Base-by-base conservation (phyloP, 768 basidiomycete genomes). In the Paxillus involutus region DNA sequence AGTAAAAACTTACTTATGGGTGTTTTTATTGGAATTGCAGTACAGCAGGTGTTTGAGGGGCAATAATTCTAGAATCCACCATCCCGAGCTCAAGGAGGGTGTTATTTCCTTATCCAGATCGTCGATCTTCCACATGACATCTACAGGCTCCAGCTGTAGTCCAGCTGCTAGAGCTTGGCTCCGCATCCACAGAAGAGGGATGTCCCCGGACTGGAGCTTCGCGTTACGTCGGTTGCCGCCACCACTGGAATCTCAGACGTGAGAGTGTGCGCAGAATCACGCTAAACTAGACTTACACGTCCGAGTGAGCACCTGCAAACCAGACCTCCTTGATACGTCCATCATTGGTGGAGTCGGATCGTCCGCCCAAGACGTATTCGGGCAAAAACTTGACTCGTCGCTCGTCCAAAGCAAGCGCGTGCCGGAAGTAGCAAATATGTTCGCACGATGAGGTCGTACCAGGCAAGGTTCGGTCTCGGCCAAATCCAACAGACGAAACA, bases 371-470 rank as follows among this genome's bases (percentile, higher is more conserved):
- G 0, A 61, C 74, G 43, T 74, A 77, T 51, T 79, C 77, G 0
- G 79, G 79, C 3, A 76, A 53, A 55, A 78, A 80, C 47, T 78
- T 80, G 40, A 79, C 77, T 6, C 79, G 71, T 24, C 71, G 64
- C 44, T 80, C 79, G 52, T 80, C 78, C 26, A 80, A 63, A 1
- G 79, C 78, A 5, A 80, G 63, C 1, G 76, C 78, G 59, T 80
- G 78, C 7, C 78, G 72, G 51, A 80, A 79, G 43, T 67, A 69
- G 40, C 74, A 75, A 8, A 78, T 64, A 47, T 76, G 71, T 33
- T 70, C 59, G 47, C 59, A 63, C 2, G 63, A 61, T 8, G 53
- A 54, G 16, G 63, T 65, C 7, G 74, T 73, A 19, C 53, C 57
- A 6, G 78, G 75, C 7, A 76, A 52, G 19, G 55, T 64, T 12